phyloP scores from a whole-genome alignment of 1,284 basidiomycete species.

The Apiotrichum akiyoshidainum region DNA sequence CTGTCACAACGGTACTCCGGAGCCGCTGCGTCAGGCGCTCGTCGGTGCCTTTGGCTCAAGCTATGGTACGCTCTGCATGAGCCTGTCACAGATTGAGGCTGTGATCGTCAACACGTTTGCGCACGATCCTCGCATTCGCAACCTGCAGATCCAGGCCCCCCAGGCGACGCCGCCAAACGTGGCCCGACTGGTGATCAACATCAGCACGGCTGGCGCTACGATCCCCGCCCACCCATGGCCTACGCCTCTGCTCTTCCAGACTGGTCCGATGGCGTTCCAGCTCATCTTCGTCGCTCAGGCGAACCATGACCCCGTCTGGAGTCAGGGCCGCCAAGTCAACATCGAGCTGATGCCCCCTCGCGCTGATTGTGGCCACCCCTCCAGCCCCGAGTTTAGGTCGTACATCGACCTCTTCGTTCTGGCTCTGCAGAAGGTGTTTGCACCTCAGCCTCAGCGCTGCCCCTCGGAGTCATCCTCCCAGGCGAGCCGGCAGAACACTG shows the following conservation, averaged over 20 bases:
- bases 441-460: neutral
- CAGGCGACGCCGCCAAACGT: neutral
- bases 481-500: neutral
- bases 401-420: constrained; percentile 6
- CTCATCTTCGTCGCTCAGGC: neutral
- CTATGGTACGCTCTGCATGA: constrained; percentile 1
- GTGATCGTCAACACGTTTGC: constrained; percentile 1
- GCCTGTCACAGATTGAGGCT: neutral
- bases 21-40: neutral
- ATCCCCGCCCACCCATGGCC: neutral
- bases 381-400: neutral
- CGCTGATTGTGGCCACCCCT: neutral
- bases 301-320: neutral
- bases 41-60: neutral
- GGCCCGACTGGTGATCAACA: constrained; percentile 1
- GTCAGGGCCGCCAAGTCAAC: constrained; percentile 2
- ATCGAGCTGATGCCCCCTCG: constrained; percentile 3
- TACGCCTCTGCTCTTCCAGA: neutral
- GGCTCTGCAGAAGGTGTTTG: constrained; percentile 1
- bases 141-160: neutral
- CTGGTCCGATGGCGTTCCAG: constrained; percentile 1
- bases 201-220: neutral
- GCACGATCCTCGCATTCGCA: neutral
- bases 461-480: neutral
- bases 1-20: neutral